Evolutionary conservation across 2,329 filamentous ascomycete genomes (phyloP).

Genomic region (Hawksworthiomyces lignivorus): DNA sequence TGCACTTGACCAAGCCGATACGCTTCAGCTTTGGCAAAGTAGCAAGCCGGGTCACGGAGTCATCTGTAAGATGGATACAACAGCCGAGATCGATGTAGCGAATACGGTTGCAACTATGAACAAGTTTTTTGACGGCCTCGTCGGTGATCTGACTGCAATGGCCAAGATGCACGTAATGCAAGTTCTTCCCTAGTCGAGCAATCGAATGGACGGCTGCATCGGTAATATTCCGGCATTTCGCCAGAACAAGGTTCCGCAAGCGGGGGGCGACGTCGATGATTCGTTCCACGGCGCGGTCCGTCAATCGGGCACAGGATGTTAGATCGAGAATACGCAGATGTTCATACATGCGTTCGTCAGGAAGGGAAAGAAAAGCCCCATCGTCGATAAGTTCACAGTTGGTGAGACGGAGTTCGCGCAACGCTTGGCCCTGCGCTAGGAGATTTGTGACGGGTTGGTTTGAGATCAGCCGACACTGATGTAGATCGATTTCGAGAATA

Average conservation of each 20-base stretch:
- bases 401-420: constrained; percentile 85
- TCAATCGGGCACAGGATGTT: constrained; percentile 77
- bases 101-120: constrained; percentile 83
- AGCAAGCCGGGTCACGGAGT: constrained; percentile 79
- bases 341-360: constrained; percentile 64
- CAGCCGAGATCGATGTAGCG: constrained; percentile 98
- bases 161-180: constrained; percentile 93
- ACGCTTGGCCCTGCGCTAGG: constrained; percentile 66
- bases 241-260: constrained; percentile 84
- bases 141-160: constrained; percentile 92
- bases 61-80: constrained; percentile 80
- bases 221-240: constrained; percentile 90
- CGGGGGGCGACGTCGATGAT: constrained; percentile 83
- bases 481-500: constrained; percentile 92
- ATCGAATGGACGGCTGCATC: constrained; percentile 84
- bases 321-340: constrained; percentile 88
- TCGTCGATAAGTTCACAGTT: constrained; percentile 82
- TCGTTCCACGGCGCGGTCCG: constrained; percentile 78
- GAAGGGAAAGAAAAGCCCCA: constrained; percentile 75
- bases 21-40: constrained; percentile 86
- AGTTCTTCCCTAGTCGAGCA: constrained; percentile 81
- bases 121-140: constrained; percentile 73
- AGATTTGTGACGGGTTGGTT: constrained; percentile 78
- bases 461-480: constrained; percentile 73
- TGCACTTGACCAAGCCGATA: constrained; percentile 92